Evolutionary conservation across 2,329 filamentous ascomycete genomes (phyloP), one percentile per base, ranked within the genome.

Genomic region (Chalaropsis ovoidea): DNA sequence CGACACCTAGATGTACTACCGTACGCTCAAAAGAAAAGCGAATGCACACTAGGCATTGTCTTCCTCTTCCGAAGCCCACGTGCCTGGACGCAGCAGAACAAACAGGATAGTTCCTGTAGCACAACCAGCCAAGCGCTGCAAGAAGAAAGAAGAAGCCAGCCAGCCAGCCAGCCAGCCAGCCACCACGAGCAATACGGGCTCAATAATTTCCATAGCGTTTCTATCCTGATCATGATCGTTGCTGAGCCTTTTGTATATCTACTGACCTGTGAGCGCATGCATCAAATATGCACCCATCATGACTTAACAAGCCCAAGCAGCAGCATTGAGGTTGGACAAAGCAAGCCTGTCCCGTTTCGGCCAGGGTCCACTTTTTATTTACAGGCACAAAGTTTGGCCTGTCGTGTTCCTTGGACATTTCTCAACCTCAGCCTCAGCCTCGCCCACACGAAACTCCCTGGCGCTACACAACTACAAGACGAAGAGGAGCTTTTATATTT

Each of bases 1-100:
- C 68, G 81, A 84, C 72, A 79, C 76, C 61, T 84, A 75, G 54
- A 39, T 42, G 11, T 58, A n/a, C 54, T n/a, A 58, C 54, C 11
- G 1, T 35, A 19, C 31, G 27, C 54, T n/a, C 54, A 39, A 22
- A 39, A 35, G 6, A 19, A 58, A 10, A n/a, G n/a, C 10, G 54
- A 58, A 39, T 47, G 13, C n/a, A n/a, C 15, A n/a, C 43, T 47
- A 19, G 43, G 43, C 43, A 19, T 19, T 19, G 6, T 47, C 43
- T 47, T 39, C 35, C 7, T 39, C 8, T 47, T 3, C 15, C 17
- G 43, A 10, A 58, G 5, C n/a, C 54, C 27, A 58, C 10, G n/a
- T 52, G 10, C 4, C 47, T 27, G 24, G 22, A 52, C 22, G 24
- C 47, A 49, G n/a, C 52, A 35, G 52, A 17, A 15, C 11, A 56